Evolutionary conservation across 805 yeast genomes (phyloP).

Genomic region (Saccharomycopsis olivae): DNA sequence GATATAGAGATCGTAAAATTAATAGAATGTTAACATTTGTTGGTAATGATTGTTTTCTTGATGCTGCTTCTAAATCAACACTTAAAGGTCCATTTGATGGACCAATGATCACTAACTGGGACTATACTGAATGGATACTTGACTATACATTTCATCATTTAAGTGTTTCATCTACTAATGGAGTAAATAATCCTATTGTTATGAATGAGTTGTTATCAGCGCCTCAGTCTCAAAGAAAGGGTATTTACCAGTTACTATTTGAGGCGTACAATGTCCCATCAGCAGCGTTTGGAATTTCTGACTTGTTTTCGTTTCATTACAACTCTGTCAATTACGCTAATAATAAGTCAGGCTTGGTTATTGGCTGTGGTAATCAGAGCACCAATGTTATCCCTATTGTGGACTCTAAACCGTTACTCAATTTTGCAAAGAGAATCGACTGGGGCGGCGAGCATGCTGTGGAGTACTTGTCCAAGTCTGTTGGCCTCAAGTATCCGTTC

Average conservation of each 20-base stretch:
- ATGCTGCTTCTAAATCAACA: constrained; percentile 54
- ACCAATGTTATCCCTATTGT: constrained; percentile 77
- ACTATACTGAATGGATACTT: constrained; percentile 65
- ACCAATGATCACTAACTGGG: constrained; percentile 85
- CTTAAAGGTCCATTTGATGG: constrained; percentile 83
- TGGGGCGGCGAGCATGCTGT: constrained; percentile 83
- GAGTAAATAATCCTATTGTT: constrained; percentile 68
- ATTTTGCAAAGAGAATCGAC: constrained; percentile 69
- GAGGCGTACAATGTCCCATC: constrained; percentile 74
- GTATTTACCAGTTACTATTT: constrained; percentile 73
- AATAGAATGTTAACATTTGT: constrained; percentile 53
- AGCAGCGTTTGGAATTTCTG: constrained; percentile 73
- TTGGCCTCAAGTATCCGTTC: constrained; percentile 80
- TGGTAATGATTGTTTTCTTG: constrained; percentile 75
- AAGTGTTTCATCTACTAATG: constrained; percentile 42
- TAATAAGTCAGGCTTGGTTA: constrained; percentile 51
- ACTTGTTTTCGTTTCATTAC: constrained; percentile 64
- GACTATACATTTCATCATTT: constrained; percentile 79
- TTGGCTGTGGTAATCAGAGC: constrained; percentile 74
- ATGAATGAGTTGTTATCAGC: constrained; percentile 71
- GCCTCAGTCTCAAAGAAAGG: constrained; percentile 57
- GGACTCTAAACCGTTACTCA: constrained; percentile 52
- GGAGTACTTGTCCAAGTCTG: constrained; percentile 48
- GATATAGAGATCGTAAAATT: constrained; percentile 70
- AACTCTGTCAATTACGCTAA: constrained; percentile 35